phyloP scores from a whole-genome alignment of 345 rosid genomes.

The Camelina sativa region DNA sequence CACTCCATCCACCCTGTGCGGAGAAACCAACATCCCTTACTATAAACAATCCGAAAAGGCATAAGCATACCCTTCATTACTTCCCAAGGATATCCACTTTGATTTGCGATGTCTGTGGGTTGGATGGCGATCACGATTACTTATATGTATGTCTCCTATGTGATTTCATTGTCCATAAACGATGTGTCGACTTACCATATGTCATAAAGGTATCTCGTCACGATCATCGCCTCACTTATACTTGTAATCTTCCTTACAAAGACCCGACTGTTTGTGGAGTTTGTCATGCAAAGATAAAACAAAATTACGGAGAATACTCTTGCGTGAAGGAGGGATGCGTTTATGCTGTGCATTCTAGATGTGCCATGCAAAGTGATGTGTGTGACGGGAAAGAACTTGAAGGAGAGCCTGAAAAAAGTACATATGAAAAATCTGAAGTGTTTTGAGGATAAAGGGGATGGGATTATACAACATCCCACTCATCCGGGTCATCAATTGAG shows the following conservation, averaged over 20 bases:
- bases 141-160: slow-evolving; percentile 9
- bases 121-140: not conserved
- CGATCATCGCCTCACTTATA: slow-evolving; percentile 13
- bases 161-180: slow-evolving; percentile 13
- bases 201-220: slow-evolving; percentile 13
- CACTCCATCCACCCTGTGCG: not conserved
- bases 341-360: not conserved
- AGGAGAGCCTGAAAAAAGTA: not conserved
- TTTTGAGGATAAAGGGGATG: slow-evolving; percentile 11
- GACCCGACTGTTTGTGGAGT: not conserved
- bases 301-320: not conserved
- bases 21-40: not conserved
- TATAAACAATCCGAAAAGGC: slow-evolving; percentile 17
- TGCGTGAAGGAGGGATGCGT: not conserved
- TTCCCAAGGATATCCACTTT: not conserved
- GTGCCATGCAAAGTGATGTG: not conserved
- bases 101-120: slow-evolving; percentile 21
- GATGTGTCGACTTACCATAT: not conserved
- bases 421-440: not conserved
- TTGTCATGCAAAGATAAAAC: not conserved
- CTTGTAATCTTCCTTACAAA: not conserved
- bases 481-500: not conserved
- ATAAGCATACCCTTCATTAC: slow-evolving; percentile 19
- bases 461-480: slow-evolving; percentile 3
- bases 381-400: slow-evolving; percentile 7